Conservation (phyloP, 495 filamentous ascomycete species). For the Apiosordaria backusii region DNA sequence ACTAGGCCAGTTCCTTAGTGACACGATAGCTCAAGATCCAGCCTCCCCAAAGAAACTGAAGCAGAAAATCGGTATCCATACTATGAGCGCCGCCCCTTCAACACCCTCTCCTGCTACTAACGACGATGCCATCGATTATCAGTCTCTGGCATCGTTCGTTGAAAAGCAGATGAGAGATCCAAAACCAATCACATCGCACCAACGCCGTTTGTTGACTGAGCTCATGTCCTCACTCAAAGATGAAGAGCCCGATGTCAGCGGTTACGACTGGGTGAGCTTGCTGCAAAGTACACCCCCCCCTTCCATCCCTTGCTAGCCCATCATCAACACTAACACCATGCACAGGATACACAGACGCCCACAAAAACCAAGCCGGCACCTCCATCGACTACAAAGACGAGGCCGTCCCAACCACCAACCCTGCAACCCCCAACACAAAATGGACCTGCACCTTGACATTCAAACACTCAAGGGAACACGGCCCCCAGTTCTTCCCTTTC, state of each 20-base stretch:
- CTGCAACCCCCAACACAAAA: neutral
- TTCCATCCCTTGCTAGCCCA: neutral
- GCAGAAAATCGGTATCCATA: neutral
- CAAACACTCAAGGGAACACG: conserved; percentile 10
- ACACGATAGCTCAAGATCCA: neutral
- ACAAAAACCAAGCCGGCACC: conserved; percentile 7
- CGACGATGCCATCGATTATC: conserved; percentile 25
- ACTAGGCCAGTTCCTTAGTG: neutral
- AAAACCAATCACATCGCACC: conserved; percentile 30
- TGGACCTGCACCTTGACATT: conserved; percentile 26
- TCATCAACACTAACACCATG: neutral
- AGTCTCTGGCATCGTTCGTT: conserved; percentile 37
- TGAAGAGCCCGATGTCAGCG: conserved; percentile 27
- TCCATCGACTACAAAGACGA: conserved; percentile 9
- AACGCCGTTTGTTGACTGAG: conserved; percentile 31
- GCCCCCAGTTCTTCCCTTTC: conserved; percentile 28
- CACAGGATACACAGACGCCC: conserved; percentile 21
- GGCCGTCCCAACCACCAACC: neutral
- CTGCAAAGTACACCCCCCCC: conserved; percentile 29
- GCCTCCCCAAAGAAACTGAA: neutral
- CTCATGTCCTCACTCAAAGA: conserved; percentile 28
- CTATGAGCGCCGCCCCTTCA: neutral
- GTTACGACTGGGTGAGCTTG: conserved; percentile 38
- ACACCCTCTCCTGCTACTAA: neutral
- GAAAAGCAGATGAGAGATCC: conserved; percentile 28